Base-by-base conservation (phyloP, 140 eudicot species). In the Ambrosia hybrid region DNA sequence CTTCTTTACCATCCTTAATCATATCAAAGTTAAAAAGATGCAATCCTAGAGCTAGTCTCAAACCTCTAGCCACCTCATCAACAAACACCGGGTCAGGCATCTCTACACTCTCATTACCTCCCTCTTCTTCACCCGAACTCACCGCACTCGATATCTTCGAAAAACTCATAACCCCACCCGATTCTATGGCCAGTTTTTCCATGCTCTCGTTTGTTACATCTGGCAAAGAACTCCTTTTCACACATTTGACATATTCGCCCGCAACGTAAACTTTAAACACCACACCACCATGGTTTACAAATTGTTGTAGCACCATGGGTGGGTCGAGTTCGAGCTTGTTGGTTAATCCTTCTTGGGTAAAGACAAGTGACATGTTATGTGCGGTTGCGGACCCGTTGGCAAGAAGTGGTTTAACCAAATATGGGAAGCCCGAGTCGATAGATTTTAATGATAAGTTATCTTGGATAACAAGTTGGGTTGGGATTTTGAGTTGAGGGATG, bases 21-120 rank as follows among this genome's bases (percentile, higher is more conserved):
- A 91, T 78, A 68, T 91, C 97, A 30, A 91, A 88, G 71, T 91
- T 91, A 48, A 91, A 91, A 5, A 91, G 85, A 73, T 80, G 82
- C 78, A 91, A 70, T 12, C 82, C 81, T 73, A 86, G 69, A 38
- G 76, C 83, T 59, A 39, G 34, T 68, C 89, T 71, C 76, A 91
- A 7, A 1, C 82, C 83, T 41, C 41, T 70, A 4, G 96, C 89
- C 62, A 88, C 82, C 39, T 88, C 94, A 11, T 43, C 74, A 15
- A 88, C 57, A 68, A 91, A 88, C 53, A 72, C 71, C 53, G 45
- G 3, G 2, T 76, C 87, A 9, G 97, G 97, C 86, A 88, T 74
- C 76, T 80, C 78, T 2, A 76, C 71, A 15, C 75, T 82, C 78
- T 86, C 78, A 39, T 41, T 21, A 10, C 26, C 41, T 2, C 9